phyloP scores from a whole-genome alignment of 2,329 filamentous ascomycete species.

The Colletotrichum salicis region DNA sequence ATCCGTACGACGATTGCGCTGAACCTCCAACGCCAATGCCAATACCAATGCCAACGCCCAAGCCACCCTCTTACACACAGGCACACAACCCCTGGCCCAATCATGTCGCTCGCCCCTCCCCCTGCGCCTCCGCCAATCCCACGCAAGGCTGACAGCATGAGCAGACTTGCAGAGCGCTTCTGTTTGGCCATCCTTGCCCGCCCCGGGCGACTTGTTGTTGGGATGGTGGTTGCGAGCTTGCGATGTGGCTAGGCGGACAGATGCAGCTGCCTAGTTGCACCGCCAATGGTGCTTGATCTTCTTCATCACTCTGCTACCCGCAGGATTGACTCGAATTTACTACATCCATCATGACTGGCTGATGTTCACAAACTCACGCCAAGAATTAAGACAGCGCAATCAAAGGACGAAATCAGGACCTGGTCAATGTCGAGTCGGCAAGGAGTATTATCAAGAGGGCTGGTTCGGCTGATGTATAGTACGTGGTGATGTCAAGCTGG shows the following conservation, averaged over 20 bases:
- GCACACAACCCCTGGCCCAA: not conserved
- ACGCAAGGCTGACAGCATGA: slow-evolving; percentile 32
- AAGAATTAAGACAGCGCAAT: slow-evolving; percentile 23
- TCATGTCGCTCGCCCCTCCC: slow-evolving; percentile 1
- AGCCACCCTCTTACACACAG: not conserved
- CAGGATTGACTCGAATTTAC: slow-evolving; percentile 6
- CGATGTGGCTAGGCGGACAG: not conserved
- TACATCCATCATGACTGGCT: not conserved
- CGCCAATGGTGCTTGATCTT: not conserved
- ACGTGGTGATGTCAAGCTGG: slow-evolving; percentile 9
- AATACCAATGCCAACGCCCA: slow-evolving; percentile 16
- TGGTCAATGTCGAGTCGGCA: not conserved
- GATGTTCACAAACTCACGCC: not conserved
- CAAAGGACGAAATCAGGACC: not conserved
- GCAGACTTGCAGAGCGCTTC: not conserved
- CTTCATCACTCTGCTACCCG: not conserved
- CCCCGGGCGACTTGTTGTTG: not conserved
- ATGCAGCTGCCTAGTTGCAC: slow-evolving; percentile 3
- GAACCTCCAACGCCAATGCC: not conserved
- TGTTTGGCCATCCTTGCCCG: not conserved
- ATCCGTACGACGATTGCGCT: not conserved
- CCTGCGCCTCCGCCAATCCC: slow-evolving; percentile 26
- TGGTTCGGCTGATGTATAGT: not conserved
- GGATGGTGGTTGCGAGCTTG: slow-evolving; percentile 1
- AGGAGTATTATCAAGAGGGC: not conserved